phyloP scores from a whole-genome alignment of 2,329 filamentous ascomycete genomes.

The Paracoccidioides brasiliensis region DNA sequence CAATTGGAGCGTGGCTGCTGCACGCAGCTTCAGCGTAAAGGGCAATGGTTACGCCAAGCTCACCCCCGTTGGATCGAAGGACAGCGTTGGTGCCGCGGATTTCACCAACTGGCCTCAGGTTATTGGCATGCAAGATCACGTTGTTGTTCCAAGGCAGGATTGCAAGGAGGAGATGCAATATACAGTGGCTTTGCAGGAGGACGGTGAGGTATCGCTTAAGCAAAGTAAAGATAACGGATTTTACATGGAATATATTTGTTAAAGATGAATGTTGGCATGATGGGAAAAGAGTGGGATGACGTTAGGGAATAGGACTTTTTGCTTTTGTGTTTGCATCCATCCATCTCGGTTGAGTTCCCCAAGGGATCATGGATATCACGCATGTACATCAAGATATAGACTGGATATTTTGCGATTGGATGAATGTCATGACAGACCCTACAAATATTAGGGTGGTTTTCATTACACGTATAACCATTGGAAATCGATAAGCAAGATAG shows the following conservation, averaged over 20 bases:
- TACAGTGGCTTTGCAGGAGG: background rate
- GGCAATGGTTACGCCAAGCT: background rate
- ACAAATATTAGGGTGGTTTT: background rate
- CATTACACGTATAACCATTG: background rate
- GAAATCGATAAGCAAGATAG: background rate
- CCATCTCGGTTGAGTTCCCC: background rate
- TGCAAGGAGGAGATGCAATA: background rate
- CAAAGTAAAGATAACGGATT: background rate
- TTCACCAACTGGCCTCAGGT: slow-evolving; percentile 4
- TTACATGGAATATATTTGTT: background rate
- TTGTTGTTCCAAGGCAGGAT: background rate
- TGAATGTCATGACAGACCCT: background rate
- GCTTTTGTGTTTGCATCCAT: background rate
- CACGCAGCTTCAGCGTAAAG: background rate
- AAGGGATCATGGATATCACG: background rate
- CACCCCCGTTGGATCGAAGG: background rate
- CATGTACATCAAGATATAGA: background rate
- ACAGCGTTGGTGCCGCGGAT: background rate
- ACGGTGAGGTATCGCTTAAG: background rate
- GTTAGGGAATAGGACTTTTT: background rate
- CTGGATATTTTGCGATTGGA: background rate
- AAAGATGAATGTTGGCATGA: background rate
- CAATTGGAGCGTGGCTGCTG: background rate
- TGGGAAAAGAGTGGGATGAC: background rate
- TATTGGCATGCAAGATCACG: background rate